Base-by-base conservation (phyloP, 73 alveolate species). In the Urostyla sp. region DNA sequence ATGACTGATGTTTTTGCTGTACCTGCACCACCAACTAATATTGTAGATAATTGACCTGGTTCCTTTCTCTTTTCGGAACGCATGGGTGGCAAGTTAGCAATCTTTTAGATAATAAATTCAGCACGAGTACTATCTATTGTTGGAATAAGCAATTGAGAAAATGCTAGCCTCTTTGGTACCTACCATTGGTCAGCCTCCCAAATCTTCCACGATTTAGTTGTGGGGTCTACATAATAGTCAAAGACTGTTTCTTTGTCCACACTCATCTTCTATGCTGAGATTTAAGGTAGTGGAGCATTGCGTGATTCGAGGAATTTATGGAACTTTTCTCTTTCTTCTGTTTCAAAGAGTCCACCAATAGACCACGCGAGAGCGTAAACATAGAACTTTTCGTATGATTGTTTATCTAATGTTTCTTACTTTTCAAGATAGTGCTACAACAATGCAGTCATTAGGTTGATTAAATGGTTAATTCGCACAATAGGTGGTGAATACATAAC, bases 1-100 rank as follows among this genome's bases (percentile, higher is more conserved):
- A 98, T 96, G 40, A 99, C 96, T 1, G 99, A 96, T 34, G 99
- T 98, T 90, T 98, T 98, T 21, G 99, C 99, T 11, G 99, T 98
- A 80, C 99, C 99, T 43, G 99, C 92, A 74, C 98, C 99, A 44
- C 99, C 99, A 24, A 96, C 92, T 44, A 95, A 78, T 83, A 72
- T 88, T 78, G 87, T 28, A 11, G 52, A 21, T 8, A 34, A 48
- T 37, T 26, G 49, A 0, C 93, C 93, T 11, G 61, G 58, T 81
- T 88, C 95, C 74, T 84, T 89, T 85, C 90, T 89, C 44, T 28
- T 76, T 45, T 49, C 75, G 34, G 56, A 60, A 69, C 80, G 78
- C 88, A 87, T 75, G 15, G 74, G 85, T 44, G 98, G 98, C 49
- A 96, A 93, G 49, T 87, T 90, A 72, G 94, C 91, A 53, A 97